Conservation (phyloP, 805 yeast species). For the Wickerhamomyces chaumierensis region DNA sequence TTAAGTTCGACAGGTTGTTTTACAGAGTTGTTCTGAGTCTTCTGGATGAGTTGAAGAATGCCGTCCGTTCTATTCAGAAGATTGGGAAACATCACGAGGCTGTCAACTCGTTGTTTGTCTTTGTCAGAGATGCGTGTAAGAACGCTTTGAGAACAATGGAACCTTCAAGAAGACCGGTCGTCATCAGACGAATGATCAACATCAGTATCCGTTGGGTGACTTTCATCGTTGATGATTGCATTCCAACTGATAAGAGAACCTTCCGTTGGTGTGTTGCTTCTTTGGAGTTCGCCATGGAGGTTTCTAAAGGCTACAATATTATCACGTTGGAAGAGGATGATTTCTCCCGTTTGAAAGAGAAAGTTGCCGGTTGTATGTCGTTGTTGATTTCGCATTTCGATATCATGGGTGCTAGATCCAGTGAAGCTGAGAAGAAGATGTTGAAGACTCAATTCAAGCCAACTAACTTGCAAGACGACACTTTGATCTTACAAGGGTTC, state of each 20-base stretch:
- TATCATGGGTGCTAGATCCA: slow-evolving; percentile 94
- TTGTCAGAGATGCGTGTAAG: slow-evolving; percentile 73
- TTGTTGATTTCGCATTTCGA: slow-evolving; percentile 90
- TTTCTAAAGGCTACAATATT: slow-evolving; percentile 85
- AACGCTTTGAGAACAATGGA: slow-evolving; percentile 58
- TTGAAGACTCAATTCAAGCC: slow-evolving; percentile 25
- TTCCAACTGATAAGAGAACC: slow-evolving; percentile 82
- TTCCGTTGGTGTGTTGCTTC: slow-evolving; percentile 96
- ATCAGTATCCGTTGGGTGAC: slow-evolving; percentile 85
- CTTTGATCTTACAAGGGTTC: slow-evolving; percentile 41
- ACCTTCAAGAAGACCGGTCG: slow-evolving; percentile 49
- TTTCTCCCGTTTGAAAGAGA: slow-evolving; percentile 57
- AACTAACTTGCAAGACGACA: slow-evolving; percentile 41
- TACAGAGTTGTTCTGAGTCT: slow-evolving; percentile 57
- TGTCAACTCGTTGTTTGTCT: slow-evolving; percentile 61
- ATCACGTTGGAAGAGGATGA: slow-evolving; percentile 69
- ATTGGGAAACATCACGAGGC: slow-evolving; percentile 64
- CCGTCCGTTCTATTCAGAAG: slow-evolving; percentile 40
- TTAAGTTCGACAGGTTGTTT: slow-evolving; percentile 51
- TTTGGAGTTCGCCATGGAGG: slow-evolving; percentile 88
- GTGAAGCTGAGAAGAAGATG: slow-evolving; percentile 41
- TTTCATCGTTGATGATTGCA: slow-evolving; percentile 88
- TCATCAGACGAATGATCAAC: slow-evolving; percentile 62
- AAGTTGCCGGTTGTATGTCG: slow-evolving; percentile 92
- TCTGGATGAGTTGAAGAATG: slow-evolving; percentile 43